A percentile compares a stretch with the other conserved stretches of the same genome.
Conservation (phyloP, 805 yeast species). For the Zygoascus bituminiphila region DNA sequence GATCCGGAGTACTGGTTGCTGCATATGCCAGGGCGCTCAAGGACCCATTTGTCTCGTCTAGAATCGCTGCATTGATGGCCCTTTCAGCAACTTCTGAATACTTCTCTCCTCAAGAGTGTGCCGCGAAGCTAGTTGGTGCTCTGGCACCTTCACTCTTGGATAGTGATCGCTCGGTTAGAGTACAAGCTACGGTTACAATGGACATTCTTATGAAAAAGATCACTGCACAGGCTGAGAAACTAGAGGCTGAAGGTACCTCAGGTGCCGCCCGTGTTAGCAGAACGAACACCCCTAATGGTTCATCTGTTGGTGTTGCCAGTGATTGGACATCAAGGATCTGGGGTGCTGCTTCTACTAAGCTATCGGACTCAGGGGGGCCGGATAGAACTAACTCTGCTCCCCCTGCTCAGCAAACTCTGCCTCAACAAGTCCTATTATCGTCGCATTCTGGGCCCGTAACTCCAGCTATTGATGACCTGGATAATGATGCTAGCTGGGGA, state of each 20-base stretch:
- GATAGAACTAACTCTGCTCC: constrained; percentile 9
- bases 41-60: constrained; percentile 69
- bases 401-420: neutral
- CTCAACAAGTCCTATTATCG: neutral
- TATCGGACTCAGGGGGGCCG: neutral
- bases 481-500: constrained; percentile 29
- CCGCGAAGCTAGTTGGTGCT: constrained; percentile 73
- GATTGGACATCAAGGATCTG: constrained; percentile 1
- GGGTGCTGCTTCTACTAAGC: neutral
- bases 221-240: constrained; percentile 32
- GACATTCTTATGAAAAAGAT: constrained; percentile 52
- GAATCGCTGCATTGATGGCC: constrained; percentile 69
- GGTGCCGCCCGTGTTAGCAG: neutral
- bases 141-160: constrained; percentile 81
- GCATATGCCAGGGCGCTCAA: constrained; percentile 78
- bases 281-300: neutral
- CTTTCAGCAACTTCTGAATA: constrained; percentile 54
- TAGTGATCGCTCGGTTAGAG: constrained; percentile 57
- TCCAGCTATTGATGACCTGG: constrained; percentile 20
- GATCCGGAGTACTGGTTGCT: constrained; percentile 72
- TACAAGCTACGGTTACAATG: constrained; percentile 62
- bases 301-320: neutral
- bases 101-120: constrained; percentile 67
- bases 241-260: constrained; percentile 2
- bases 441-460: neutral